These are phyloP conservation scores for Aspergillus neoniger DNA, from an alignment of 2,329 filamentous ascomycete species.

Conservation along the genomic window DNA sequence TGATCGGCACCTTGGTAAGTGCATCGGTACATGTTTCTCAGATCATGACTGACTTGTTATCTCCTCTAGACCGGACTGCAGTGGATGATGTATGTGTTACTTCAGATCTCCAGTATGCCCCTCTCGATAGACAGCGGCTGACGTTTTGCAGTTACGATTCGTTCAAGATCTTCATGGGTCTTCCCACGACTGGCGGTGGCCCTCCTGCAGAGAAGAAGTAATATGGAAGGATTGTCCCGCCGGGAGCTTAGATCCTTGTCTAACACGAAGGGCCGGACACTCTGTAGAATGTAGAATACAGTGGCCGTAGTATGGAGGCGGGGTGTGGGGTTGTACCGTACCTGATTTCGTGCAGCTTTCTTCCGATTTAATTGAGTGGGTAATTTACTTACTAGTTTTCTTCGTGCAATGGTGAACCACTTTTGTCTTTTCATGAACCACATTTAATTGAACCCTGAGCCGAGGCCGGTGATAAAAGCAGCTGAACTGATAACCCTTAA, in stretches of 20 bases:
- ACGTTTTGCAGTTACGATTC: constrained; percentile 59
- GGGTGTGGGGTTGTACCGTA: neutral
- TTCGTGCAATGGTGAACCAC: no score
- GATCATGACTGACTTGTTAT: constrained; percentile 20
- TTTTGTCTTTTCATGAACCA: no score
- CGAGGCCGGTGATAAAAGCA: constrained; percentile 10
- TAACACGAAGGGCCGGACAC: neutral
- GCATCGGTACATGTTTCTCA: neutral
- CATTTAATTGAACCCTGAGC: neutral
- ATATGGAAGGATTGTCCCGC: neutral
- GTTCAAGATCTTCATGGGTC: constrained; percentile 86
- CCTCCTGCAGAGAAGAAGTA: constrained; percentile 49
- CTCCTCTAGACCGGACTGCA: constrained; percentile 69
- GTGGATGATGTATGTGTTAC: constrained; percentile 81
- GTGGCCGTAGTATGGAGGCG: neutral
- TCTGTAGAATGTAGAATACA: neutral
- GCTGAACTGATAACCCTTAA: neutral
- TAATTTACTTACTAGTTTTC: neutral
- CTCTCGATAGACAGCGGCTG: constrained; percentile 18
- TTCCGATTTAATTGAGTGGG: neutral
- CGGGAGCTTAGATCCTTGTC: neutral
- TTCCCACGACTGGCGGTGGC: constrained; percentile 77
- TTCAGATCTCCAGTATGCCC: neutral
- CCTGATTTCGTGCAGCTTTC: constrained; percentile 6
- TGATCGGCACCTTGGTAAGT: constrained; percentile 71